Evolutionary conservation across 129 eudicot species (phyloP).

Genomic region (Silybum marianum): DNA sequence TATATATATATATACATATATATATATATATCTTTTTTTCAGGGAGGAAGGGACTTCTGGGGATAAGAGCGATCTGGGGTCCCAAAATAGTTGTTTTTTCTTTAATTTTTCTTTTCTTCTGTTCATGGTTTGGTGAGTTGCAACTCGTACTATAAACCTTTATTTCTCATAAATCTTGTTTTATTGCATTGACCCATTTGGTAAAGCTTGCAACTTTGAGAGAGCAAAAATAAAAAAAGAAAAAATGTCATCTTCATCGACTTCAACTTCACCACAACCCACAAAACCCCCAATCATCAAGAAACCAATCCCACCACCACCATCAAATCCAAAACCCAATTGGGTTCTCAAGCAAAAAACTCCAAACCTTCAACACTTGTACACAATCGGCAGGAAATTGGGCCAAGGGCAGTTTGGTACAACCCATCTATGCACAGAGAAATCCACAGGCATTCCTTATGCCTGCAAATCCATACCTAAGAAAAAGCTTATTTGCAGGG

Average conservation of each 20-base stretch:
- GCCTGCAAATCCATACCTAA: slow-evolving; percentile 94
- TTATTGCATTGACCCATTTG: slow-evolving; percentile 32
- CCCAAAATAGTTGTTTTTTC: background rate
- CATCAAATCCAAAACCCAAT: slow-evolving; percentile 43
- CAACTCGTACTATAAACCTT: background rate
- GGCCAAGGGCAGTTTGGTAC: slow-evolving; percentile 97
- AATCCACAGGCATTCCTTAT: slow-evolving; percentile 50
- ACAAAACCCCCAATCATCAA: slow-evolving; percentile 47
- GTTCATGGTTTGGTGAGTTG: background rate
- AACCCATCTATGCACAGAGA: slow-evolving; percentile 81
- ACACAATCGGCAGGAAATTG: slow-evolving; percentile 65
- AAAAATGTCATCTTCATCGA: slow-evolving; percentile 37
- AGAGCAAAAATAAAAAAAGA: background rate
- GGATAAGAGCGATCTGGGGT: slow-evolving; percentile 33
- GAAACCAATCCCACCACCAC: slow-evolving; percentile 36
- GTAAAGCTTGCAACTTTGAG: slow-evolving; percentile 19
- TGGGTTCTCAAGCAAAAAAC: slow-evolving; percentile 83
- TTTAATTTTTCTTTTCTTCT: background rate
- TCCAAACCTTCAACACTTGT: slow-evolving; percentile 55
- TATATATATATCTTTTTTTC: background rate
- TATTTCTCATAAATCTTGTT: slow-evolving; percentile 8
- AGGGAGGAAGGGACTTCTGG: slow-evolving; percentile 19
- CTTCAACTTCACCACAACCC: slow-evolving; percentile 32
- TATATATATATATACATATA: too few relatives aligned
- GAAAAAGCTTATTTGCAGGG: slow-evolving; percentile 75